phyloP scores from a whole-genome alignment of 192 early-diverging fungal genomes.

The Coemansia sp. region DNA sequence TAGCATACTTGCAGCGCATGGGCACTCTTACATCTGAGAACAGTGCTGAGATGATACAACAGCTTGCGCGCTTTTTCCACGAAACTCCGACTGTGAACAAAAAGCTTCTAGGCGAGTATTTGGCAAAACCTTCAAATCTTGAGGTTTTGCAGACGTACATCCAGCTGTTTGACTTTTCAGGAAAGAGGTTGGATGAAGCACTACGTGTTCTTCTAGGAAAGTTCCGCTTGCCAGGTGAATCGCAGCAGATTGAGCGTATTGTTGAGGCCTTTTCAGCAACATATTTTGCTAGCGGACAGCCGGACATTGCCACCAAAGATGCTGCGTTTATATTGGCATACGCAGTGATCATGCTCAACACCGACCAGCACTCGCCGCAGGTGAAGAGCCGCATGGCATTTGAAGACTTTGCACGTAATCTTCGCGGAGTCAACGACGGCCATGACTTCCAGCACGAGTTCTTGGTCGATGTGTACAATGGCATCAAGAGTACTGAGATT shows the following conservation, averaged over 20 bases:
- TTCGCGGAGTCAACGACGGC: conserved; percentile 83
- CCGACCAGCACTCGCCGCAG: conserved; percentile 96
- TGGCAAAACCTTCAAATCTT: conserved; percentile 81
- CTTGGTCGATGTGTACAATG: conserved; percentile 80
- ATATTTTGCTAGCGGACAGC: conserved; percentile 67
- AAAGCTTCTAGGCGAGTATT: conserved; percentile 81
- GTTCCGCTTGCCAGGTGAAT: conserved; percentile 96
- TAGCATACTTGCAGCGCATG: conserved; percentile 71
- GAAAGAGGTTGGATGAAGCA: conserved; percentile 89
- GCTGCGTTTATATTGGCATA: conserved; percentile 89
- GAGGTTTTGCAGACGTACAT: conserved; percentile 87
- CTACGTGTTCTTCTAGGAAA: conserved; percentile 87
- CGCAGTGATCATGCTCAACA: conserved; percentile 97
- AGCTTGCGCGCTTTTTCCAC: conserved; percentile 75
- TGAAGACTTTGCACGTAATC: conserved; percentile 86
- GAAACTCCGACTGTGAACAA: conserved; percentile 87
- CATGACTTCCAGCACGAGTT: conserved; percentile 83
- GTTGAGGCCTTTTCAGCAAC: conserved; percentile 86
- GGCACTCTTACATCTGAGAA: conserved; percentile 28
- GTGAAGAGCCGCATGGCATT: conserved; percentile 87
- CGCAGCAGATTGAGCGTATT: conserved; percentile 96
- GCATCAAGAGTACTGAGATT: conserved; percentile 90
- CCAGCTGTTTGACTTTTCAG: conserved; percentile 82
- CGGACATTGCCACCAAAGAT: conserved; percentile 73
- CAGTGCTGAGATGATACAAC: conserved; percentile 30